Evolutionary conservation across 2,329 filamentous ascomycete species (phyloP), one percentile per base, ranked within the genome.

Genomic region (Epichloe amarillans): DNA sequence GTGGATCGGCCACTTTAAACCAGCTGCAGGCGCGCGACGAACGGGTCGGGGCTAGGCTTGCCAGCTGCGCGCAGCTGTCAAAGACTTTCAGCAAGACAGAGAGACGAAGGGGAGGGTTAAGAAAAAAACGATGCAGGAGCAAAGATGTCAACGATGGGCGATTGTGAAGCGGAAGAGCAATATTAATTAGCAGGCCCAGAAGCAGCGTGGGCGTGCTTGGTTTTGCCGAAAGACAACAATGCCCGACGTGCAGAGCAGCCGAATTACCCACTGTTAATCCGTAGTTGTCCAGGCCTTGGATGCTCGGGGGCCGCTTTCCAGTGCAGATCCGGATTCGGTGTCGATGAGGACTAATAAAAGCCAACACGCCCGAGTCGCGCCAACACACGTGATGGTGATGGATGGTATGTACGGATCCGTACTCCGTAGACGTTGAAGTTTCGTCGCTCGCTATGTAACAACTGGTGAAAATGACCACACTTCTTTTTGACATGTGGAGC

Each of bases 1-100:
- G 52, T 51, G 52, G 52, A 42, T 53, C 47, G 39, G 30, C 47
- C 46, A 51, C 53, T 49, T 51, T 39, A 33, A 44, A 21, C 46
- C 17, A 30, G 21, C 35, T 37, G 33, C 43, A 23, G 41, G 38
- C 37, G 49, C 45, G 46, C 19, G 39, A 12, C 50, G 15, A 41
- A 41, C 23, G 43, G 38, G 26, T 14, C 12, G 30, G 15, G 12
- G 26, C 30, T 19, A 35, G 44, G 35, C 44, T 38, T 26, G 41
- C 12, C 23, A 23, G n/a, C 30, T 36, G n/a, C 17, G n/a, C 17
- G 5, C 23, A 23, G n/a, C 30, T 21, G n/a, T 35, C 7, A n/a
- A 33, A 10, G 17, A 26, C 10, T 14, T 36, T 19, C 8, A 45
- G 47, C 39, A 50, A 35, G 30, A 33, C 26, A 38, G 38, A 41